Conservation (phyloP, 2,329 filamentous ascomycete species). For the Ceratocystis cacaofunesta region DNA sequence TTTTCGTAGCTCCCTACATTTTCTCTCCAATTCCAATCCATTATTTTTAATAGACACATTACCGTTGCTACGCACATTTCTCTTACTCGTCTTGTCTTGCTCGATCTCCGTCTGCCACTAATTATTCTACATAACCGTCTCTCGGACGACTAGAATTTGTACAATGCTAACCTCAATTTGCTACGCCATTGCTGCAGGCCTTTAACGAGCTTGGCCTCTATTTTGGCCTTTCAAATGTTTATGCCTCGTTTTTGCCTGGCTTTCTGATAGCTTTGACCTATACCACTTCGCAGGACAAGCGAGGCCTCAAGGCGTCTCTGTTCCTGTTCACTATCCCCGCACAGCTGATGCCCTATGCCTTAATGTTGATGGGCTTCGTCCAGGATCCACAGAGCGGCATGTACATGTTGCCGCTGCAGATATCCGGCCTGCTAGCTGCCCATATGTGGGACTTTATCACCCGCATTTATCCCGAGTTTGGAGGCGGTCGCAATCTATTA, state of each 20-base stretch:
- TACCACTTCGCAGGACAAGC: conserved; percentile 73
- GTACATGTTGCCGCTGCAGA: conserved; percentile 47
- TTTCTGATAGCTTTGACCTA: conserved; percentile 70
- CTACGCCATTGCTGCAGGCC: neutral
- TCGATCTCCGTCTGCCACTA: neutral
- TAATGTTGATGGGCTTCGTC: conserved; percentile 61
- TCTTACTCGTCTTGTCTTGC: neutral
- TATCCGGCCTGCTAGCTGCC: conserved; percentile 46
- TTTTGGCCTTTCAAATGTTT: conserved; percentile 9
- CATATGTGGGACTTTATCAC: conserved; percentile 86
- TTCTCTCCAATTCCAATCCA: conserved; percentile 18
- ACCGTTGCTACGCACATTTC: neutral
- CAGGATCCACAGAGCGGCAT: conserved; percentile 38
- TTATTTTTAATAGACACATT: conserved; percentile 12
- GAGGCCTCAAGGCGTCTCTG: conserved; percentile 59
- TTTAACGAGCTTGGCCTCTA: conserved; percentile 15
- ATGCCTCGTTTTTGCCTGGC: conserved; percentile 39
- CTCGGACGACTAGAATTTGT: neutral
- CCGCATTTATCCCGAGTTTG: conserved; percentile 75
- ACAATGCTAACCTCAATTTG: neutral
- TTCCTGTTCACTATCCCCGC: conserved; percentile 74
- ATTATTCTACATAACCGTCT: neutral
- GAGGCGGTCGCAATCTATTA: conserved; percentile 64
- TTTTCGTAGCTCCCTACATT: conserved; percentile 50
- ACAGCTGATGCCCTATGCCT: conserved; percentile 64